Percentiles rank a stretch among this genome's conserved stretches.
Conservation (phyloP, 1,139 yeast genomes). For the Meyerozyma sp. region DNA sequence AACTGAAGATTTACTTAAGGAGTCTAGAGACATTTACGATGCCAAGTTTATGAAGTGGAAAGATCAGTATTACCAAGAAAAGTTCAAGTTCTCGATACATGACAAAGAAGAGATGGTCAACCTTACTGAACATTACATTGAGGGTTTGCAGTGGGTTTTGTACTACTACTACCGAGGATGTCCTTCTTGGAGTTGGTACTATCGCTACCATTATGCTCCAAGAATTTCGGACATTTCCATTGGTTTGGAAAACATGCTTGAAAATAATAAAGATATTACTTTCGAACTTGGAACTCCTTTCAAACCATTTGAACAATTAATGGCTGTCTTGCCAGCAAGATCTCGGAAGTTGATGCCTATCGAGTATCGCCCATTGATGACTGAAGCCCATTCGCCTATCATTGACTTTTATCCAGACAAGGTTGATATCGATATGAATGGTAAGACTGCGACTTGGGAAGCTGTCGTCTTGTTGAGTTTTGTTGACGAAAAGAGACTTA, state of each 20-base stretch:
- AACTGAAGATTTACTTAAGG: conserved; percentile 57
- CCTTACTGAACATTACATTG: conserved; percentile 78
- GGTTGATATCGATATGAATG: conserved; percentile 87
- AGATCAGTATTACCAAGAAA: conserved; percentile 71
- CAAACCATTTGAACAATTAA: conserved; percentile 90
- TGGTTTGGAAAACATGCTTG: conserved; percentile 55
- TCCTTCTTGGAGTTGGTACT: conserved; percentile 95
- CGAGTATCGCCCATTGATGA: conserved; percentile 77
- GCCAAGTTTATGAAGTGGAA: conserved; percentile 79
- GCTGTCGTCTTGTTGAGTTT: conserved; percentile 94
- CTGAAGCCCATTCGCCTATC: conserved; percentile 84
- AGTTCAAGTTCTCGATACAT: conserved; percentile 60
- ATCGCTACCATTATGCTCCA: conserved; percentile 84
- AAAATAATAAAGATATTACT: conserved; percentile 35
- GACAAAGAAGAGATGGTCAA: conserved; percentile 53
- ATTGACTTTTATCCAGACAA: conserved; percentile 86
- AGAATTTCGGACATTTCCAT: conserved; percentile 77
- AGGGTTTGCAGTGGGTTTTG: conserved; percentile 95
- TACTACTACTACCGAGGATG: conserved; percentile 85
- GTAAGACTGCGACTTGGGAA: conserved; percentile 96
- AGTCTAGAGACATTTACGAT: conserved; percentile 60
- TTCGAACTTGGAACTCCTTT: conserved; percentile 78
- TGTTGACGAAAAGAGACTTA: conserved; percentile 76
- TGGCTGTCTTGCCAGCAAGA: conserved; percentile 97
- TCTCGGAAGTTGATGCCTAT: conserved; percentile 77